Evolutionary conservation across 192 early-diverging fungal genomes (phyloP), one percentile per base, ranked within the genome.

Genomic region (Geranomyces michiganensis): DNA sequence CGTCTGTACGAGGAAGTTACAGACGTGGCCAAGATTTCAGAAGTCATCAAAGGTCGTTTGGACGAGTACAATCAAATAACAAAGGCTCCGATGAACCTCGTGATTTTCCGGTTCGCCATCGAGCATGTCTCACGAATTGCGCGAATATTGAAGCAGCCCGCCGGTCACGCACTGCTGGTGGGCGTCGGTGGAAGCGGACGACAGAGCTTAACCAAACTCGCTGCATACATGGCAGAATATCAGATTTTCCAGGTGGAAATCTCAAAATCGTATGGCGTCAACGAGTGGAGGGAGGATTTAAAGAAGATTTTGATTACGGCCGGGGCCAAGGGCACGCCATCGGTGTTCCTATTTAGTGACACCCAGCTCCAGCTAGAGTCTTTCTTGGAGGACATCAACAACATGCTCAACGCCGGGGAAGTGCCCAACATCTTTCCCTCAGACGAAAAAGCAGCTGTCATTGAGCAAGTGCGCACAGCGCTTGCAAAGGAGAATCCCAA

Each of bases 321-420:
- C 9, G 85, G 85, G 9, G 84, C 72, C 13, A 79, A 87, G 70
- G 84, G 84, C n/a, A 74, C 74, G 19, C 78, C 76, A 13, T 75
- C 70, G 5, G 85, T 87, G 26, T 87, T 87, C 68, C 74, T 87
- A 45, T 86, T 87, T 71, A 81, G 79, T 56, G 85, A 87, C 56
- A 86, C 85, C 0, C 85, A 87, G 68, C 67, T 87, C 21, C 79
- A 87, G 61, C 73, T 74, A 4, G 85, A 87, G 66, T 78, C 76
- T 30, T 87, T 87, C 69, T 58, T 87, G 32, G 85, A 87, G 64
- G 85, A 87, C 59, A 87, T 87, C 63, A 87, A 87, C 76, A 87
- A 87, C 68, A 86, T 87, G 78, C 75, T 87, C 45, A 87, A 87
- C 72, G 83, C 85, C 17, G 85, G 85, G 49, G 85, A 87, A 67